Evolutionary conservation across 768 basidiomycete genomes (phyloP), one percentile per base, ranked within the genome.

Genomic region (Lenzites betulinus): DNA sequence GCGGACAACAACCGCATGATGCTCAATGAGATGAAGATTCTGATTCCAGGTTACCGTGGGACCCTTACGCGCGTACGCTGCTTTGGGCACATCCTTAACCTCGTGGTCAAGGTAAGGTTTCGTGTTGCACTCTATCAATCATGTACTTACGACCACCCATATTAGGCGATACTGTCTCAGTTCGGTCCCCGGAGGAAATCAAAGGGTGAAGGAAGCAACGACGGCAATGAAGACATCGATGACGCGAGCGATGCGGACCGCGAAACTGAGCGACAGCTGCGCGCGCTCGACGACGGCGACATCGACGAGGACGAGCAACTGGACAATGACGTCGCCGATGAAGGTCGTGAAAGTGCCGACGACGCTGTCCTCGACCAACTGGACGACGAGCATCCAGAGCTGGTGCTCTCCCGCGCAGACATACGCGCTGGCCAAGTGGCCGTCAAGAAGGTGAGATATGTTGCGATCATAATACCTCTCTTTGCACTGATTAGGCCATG

Each of bases 271-370:
- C n/a, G n/a, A n/a, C 25, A 5, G 49, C 12, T 23, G 43, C 38
- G 15, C 35, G 54, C 6, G n/a, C 36, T 53, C 50, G 51, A 54
- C 16, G 23, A 25, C 38, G 51, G 58, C 7, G 50, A 26, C 12
- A 50, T 42, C 25, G 56, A 43, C 33, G 55, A 52, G 22, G 28
- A 36, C 7, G 35, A 36, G 35, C 7, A 7, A 7, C 35, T 7
- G 35, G 35, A 7, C 7, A 7, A 7, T 7, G 7, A 13, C 35
- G 35, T 7, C 7, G 13, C 18, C 2, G 56, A 49, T 6, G 62
- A 39, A 7, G 22, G 66, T 11, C 23, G 67, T 18, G 71, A 70
- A 9, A 44, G 44, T 22, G 66, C 64, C 57, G 71, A 72, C 58
- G 54, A 55, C 3, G 58, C 23, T 11, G 51, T 54, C 15, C 60